A percentile compares a stretch with the other conserved stretches of the same genome.
These are phyloP conservation scores for Chlorella sp. DNA, from an alignment of 139 green algal genomes.

Conservation along the genomic window DNA sequence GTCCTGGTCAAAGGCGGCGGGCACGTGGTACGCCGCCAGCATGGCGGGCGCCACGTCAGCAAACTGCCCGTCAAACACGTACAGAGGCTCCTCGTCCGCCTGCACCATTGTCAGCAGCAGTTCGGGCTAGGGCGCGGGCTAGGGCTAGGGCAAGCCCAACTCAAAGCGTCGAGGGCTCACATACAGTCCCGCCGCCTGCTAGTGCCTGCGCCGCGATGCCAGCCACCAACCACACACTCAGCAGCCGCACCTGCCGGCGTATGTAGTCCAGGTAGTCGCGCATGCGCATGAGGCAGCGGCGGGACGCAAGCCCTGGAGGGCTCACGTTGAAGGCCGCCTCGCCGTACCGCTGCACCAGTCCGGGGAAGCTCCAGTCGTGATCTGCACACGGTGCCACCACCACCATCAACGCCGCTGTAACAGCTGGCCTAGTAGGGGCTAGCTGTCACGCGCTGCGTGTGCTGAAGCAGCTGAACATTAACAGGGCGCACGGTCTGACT, in stretches of 20 bases:
- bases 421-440: too few species aligned
- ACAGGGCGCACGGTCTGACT: too few species aligned
- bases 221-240: too few species aligned
- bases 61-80: constrained; percentile 68
- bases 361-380: constrained; percentile 6
- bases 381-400: neutral
- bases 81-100: constrained; percentile 63
- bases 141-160: too few species aligned
- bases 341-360: neutral
- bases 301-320: neutral
- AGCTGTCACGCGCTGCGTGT: too few species aligned
- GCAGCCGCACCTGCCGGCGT: constrained; percentile 6
- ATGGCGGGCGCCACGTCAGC: constrained; percentile 11
- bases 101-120: too few species aligned
- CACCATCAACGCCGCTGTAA: too few species aligned
- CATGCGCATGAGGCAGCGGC: constrained; percentile 2
- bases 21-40: constrained; percentile 11
- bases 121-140: too few species aligned
- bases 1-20: constrained; percentile 8
- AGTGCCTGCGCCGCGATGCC: too few species aligned
- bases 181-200: too few species aligned
- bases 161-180: too few species aligned
- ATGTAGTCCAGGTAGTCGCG: constrained; percentile 14
- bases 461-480: too few species aligned
- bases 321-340: neutral